Conservation (phyloP, 2,329 filamentous ascomycete species). For the Fusarium mexicanum region DNA sequence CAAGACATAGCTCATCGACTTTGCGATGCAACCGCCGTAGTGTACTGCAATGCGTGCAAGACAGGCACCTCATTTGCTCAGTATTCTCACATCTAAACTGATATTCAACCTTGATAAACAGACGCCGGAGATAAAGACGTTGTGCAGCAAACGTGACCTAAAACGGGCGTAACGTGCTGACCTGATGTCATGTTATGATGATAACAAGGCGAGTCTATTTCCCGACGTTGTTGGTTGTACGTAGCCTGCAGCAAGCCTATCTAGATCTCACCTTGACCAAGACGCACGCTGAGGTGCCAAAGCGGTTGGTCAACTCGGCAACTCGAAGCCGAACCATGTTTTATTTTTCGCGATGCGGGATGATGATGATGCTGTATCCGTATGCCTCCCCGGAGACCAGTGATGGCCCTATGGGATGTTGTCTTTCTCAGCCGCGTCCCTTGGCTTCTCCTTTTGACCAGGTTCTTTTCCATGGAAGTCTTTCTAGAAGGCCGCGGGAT, state of each 20-base stretch:
- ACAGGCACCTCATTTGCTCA: not conserved
- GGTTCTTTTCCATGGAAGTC: conserved; percentile 8
- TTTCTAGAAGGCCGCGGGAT: conserved; percentile 40
- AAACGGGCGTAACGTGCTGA: conserved; percentile 30
- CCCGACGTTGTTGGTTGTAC: not conserved
- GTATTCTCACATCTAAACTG: not conserved
- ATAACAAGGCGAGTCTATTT: conserved; percentile 22
- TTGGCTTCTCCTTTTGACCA: conserved; percentile 2
- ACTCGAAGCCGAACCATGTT: conserved; percentile 20
- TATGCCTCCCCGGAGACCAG: not conserved
- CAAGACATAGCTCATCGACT: not conserved
- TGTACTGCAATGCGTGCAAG: not conserved
- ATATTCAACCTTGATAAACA: conserved; percentile 7
- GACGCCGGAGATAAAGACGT: conserved; percentile 19
- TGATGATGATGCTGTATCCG: conserved; percentile 7
- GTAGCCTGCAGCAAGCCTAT: not conserved
- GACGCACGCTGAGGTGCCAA: conserved; percentile 8
- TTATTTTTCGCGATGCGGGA: conserved; percentile 2
- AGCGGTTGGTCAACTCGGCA: conserved; percentile 19
- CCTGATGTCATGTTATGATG: conserved; percentile 39
- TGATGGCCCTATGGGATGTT: conserved; percentile 9
- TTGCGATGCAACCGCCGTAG: not conserved
- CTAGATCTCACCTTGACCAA: not conserved
- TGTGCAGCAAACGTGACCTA: conserved; percentile 28
- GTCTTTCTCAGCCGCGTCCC: not conserved